Conservation (phyloP, 371 early-diverging fungal species). For the Mucor racemosus region DNA sequence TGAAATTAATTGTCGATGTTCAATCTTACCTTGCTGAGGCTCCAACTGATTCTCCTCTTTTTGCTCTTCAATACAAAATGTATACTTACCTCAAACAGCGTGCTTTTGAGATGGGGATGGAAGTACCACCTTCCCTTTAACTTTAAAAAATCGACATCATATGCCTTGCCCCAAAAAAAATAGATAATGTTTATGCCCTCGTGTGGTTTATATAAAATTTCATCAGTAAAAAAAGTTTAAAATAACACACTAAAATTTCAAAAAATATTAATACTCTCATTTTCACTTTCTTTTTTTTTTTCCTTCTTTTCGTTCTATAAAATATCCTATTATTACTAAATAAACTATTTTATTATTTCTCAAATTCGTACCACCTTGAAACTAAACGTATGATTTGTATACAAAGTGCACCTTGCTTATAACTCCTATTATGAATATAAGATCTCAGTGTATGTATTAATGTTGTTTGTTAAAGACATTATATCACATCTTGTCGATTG, state of each 20-base stretch:
- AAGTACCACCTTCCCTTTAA: constrained; percentile 18
- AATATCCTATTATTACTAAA: no score
- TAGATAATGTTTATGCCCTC: constrained; percentile 6
- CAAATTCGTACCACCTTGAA: no score
- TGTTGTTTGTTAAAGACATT: no score
- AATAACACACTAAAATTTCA: neutral
- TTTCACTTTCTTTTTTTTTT: neutral
- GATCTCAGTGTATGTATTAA: no score
- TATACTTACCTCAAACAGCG: constrained; percentile 52
- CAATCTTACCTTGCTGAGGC: constrained; percentile 48
- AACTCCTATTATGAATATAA: no score
- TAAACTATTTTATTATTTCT: no score
- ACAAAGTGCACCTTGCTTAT: no score
- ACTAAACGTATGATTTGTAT: no score
- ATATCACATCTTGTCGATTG: no score
- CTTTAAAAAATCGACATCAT: neutral
- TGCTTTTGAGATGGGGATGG: constrained; percentile 45
- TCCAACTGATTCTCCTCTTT: constrained; percentile 39
- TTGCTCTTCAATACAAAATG: constrained; percentile 54
- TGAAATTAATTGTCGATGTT: constrained; percentile 47
- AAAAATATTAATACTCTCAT: neutral
- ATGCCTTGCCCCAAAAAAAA: neutral
- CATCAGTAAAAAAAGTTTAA: neutral
- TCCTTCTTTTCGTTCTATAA: no score
- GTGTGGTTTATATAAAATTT: constrained; percentile 7